Base-by-base conservation (phyloP, 805 yeast genomes). In the Saccharomycopsis amapae region DNA sequence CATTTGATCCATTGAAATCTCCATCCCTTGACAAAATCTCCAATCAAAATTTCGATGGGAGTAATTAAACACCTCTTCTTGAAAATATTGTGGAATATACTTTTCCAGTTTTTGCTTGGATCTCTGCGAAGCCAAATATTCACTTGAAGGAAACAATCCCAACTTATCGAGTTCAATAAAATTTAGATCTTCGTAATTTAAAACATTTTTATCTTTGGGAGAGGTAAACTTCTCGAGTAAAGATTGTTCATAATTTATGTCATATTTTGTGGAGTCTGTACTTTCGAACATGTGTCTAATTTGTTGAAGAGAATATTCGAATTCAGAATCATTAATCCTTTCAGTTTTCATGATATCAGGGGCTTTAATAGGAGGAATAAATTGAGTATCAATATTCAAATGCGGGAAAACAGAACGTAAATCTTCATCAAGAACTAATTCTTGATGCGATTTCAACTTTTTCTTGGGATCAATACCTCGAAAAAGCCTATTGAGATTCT, bases 11-110 rank as follows among this genome's bases (percentile, higher is more conserved):
- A 15, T 10, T 10, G 23, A 26, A 6, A 12, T 9, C 5, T n/a
- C 15, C 6, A 23, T 28, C 9, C 42, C 42, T 7, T 39, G 32
- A 19, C 42, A 39, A 28, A 39, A 39, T 30, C 42, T 25, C 42
- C 42, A 39, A 15, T 39, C 42, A 19, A 26, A 39, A 19, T 39
- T 26, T 7, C 17, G 22, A 15, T 39, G 34, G 5, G 19, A 17
- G 12, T 4, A 17, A n/a, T 39, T 25, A 4, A 39, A 5, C 9
- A 39, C 23, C 12, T 26, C 18, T 17, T 39, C 42, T 19, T 28
- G 42, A 19, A 39, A 39, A 28, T 39, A 39, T 17, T 28, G 42
- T n/a, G 42, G 42, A 5, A 30, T 5, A 23, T 22, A 38, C 2
- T 23, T 5, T 10, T 7, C 31, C 6, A 23, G 6, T 13, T 37